Evolutionary conservation across 1,284 basidiomycete genomes (phyloP), one percentile per base, ranked within the genome.

Genomic region (Trichosporon ovoides): DNA sequence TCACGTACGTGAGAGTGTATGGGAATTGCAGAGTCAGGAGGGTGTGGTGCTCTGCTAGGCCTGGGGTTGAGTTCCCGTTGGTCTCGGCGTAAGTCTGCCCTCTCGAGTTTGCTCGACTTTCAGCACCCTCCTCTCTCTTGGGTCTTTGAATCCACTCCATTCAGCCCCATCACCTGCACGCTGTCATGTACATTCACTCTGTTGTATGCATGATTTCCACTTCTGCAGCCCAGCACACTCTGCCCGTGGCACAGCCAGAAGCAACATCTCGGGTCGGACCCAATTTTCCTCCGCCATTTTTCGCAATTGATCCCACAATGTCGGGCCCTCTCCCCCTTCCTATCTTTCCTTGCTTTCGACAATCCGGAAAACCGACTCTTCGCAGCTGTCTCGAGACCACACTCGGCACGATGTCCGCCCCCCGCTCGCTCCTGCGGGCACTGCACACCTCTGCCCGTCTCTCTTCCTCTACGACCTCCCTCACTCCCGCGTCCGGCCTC

Each of bases 11-110:
- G 60, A 85, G 85, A 69, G 81, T 92, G 35, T 88, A 91, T 70
- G 88, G 89, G 19, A 89, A 85, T 43, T 91, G 89, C 75, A 82
- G 89, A 28, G 73, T 92, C 59, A 79, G 87, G 61, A 79, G 89
- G 63, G 83, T 93, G 53, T 92, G 89, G 88, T 79, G 72, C 85
- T 83, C 0, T 83, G 84, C 86, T 87, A 48, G 74, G 73, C 19
- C 84, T 84, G 55, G 76, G 78, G 18, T 87, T 88, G 40, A 85
- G 50, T 43, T 71, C 49, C 2, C 38, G 3, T 52, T 60, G 24
- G 43, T 24, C 13, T 22, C 31, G 3, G n/a, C 35, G n/a, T 33
- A n/a, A n/a, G n/a, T n/a, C n/a, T n/a, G n/a, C n/a, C n/a, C n/a
- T n/a, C n/a, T n/a, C n/a, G n/a, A n/a, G n/a, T n/a, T n/a, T n/a